Conservation (phyloP, 2,329 filamentous ascomycete species). For the Phyllosticta capitalensis region DNA sequence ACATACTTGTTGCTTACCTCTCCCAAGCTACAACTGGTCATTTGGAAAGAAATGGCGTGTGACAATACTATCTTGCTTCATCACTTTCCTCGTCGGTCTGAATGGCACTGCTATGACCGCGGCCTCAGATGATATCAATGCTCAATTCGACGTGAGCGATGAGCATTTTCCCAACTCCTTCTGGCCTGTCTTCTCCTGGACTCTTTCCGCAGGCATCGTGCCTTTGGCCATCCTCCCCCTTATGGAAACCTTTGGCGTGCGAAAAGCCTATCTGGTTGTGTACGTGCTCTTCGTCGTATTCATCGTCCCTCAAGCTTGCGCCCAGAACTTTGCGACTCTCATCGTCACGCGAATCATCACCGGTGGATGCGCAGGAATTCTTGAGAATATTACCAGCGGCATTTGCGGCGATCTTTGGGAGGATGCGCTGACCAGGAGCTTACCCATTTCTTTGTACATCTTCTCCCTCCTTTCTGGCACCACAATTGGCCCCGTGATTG, state of each 20-base stretch:
- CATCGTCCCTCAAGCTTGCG: conserved; percentile 34
- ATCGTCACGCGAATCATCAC: conserved; percentile 36
- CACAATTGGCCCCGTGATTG: conserved; percentile 27
- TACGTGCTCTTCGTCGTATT: conserved; percentile 32
- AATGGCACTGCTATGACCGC: conserved; percentile 30
- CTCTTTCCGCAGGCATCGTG: conserved; percentile 26
- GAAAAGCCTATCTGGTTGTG: conserved; percentile 13
- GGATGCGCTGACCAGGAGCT: conserved; percentile 29
- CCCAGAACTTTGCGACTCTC: conserved; percentile 36
- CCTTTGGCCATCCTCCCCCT: conserved; percentile 27
- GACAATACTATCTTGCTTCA: conserved; percentile 22
- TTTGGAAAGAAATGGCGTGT: conserved; percentile 26
- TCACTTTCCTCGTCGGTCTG: conserved; percentile 26
- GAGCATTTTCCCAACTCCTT: conserved; percentile 27
- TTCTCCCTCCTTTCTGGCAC: conserved; percentile 23
- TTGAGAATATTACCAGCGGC: conserved; percentile 31
- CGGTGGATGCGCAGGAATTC: conserved; percentile 34
- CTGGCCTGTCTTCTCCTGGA: conserved; percentile 30
- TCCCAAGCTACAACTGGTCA: conserved; percentile 22
- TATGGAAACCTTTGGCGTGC: conserved; percentile 29
- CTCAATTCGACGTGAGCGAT: conserved; percentile 24
- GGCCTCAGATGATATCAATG: conserved; percentile 23
- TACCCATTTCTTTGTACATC: conserved; percentile 34
- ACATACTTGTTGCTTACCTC: background rate
- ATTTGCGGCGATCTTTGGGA: conserved; percentile 30